Evolutionary conservation across 2,329 filamentous ascomycete species (phyloP), one percentile per base, ranked within the genome.

Genomic region (Sclerotinia glacialis): DNA sequence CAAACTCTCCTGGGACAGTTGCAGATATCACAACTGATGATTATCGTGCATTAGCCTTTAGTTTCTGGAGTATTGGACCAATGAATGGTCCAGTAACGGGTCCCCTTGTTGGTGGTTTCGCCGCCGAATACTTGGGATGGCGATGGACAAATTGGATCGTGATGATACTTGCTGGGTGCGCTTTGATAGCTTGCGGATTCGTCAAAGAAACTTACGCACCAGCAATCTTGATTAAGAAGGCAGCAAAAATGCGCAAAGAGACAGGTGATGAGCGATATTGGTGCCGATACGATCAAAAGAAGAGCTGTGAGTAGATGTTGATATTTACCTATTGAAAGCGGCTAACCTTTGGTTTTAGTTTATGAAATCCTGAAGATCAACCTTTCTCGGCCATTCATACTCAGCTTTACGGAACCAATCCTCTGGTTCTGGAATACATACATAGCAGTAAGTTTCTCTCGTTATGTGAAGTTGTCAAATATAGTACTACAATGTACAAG

Each of bases 91-190:
- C 78, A 62, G 79, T 73, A 0, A 80, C 87, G 40, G 88, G 89
- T 0, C 89, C 90, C 0, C 79, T 93, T 0, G 88, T 97, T 44
- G 93, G 93, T 28, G 93, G 93, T 0, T 96, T 96, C 71, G 85
- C 90, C 1, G 91, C 78, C 71, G 83, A 93, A 76, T 87, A 89
- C 69, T 80, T 95, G 2, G 92, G 92, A 14, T 97, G 93, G 93
- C 81, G 93, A 40, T 97, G 92, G 92, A 89, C 89, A 47, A 90
- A 91, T 74, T 96, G 91, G 90, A 82, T 95, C 26, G 85, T 89
- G 11, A 78, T 94, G 73, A 93, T 96, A 62, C 82, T 92, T 12
- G 84, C 85, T 0, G 91, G 85, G 0, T 81, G 83, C 0, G 86
- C 86, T 0, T 84, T 88, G 66, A 69, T 83, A 26, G 78, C 88